Base-by-base conservation (phyloP, 2,329 filamentous ascomycete genomes). In the Scedosporium dehoogii region DNA sequence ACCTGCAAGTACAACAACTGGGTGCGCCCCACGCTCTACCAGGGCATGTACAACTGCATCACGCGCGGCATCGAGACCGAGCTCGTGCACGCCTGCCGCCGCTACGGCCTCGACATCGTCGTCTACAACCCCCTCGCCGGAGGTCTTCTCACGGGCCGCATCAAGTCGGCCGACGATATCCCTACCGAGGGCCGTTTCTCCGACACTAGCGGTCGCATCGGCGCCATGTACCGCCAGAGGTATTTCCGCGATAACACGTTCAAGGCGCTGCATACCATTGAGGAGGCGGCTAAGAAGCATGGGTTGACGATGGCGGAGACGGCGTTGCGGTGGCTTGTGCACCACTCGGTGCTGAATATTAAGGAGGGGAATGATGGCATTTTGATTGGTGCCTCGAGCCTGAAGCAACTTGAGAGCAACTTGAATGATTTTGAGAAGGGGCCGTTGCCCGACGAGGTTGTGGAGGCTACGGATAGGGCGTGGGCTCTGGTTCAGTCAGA, bases 21-120 rank as follows among this genome's bases (percentile, higher is more conserved):
- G 90, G 89, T 96, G 16, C 83, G 87, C 46, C 91, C 91, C 1
- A 91, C 88, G 0, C 85, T 96, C 62, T 96, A 91, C 74, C 91
- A 94, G 74, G 92, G 82, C 68, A 93, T 96, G 89, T 93, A 93
- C 75, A 93, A 93, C 73, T 85, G 83, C 63, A 89, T 92, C 67
- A 90, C 86, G 23, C 85, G 91, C 60, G 84, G 83, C 62, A 87
- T 93, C 65, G 91, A 94, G 72, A 73, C 82, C 0, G 90, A 94
- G 73, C 78, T 94, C 51, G 81, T 94, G 61, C 85, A 85, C 3
- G 85, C 86, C 23, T 92, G 88, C 70, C 84, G 85, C 23, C 84
- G 89, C 60, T 93, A 91, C 72, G 89, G 88, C 1, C 79, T 94
- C 23, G 88, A 92, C 65, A 81, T 94, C 56, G 90, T 93, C 6